Percentiles rank a stretch among this genome's conserved stretches.
phyloP scores from a whole-genome alignment of 2,329 filamentous ascomycete species.

The Ophiocordyceps sinensis region DNA sequence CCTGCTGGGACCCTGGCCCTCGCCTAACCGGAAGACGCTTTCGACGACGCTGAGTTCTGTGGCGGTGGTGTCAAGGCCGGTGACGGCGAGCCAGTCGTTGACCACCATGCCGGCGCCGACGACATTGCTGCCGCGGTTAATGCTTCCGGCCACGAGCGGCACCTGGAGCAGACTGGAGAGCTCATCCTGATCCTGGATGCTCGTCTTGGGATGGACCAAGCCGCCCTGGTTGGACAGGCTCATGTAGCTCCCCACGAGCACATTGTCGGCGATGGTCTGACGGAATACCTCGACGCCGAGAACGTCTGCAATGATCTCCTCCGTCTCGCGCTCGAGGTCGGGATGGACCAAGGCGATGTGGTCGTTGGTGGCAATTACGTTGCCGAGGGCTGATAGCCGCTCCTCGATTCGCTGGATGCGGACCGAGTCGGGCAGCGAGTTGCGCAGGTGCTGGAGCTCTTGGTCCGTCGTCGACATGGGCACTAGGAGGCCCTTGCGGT shows the following conservation, averaged over 20 bases:
- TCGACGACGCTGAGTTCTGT: constrained; percentile 95
- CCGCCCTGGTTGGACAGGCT: constrained; percentile 89
- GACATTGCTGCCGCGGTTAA: constrained; percentile 85
- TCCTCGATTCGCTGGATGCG: constrained; percentile 98
- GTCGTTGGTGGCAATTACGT: constrained; percentile 94
- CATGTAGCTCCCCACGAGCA: constrained; percentile 95
- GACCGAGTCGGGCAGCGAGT: constrained; percentile 80
- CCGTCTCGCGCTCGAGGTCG: constrained; percentile 91
- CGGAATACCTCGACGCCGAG: constrained; percentile 79
- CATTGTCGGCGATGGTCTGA: constrained; percentile 94
- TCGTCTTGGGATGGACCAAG: constrained; percentile 93
- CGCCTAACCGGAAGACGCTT: constrained; percentile 86
- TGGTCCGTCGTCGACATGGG: constrained; percentile 95
- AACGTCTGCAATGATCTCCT: constrained; percentile 96
- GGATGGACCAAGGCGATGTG: constrained; percentile 94
- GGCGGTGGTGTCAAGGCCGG: constrained; percentile 87
- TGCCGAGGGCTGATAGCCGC: constrained; percentile 84
- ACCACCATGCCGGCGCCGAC: constrained; percentile 57
- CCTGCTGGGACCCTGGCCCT: constrained; percentile 63
- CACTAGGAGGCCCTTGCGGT: constrained; percentile 91
- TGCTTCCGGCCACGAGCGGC: constrained; percentile 81
- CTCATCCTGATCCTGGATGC: constrained; percentile 96
- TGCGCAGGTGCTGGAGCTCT: constrained; percentile 92
- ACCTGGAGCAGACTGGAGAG: constrained; percentile 87
- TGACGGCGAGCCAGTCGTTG: constrained; percentile 90